A percentile compares a stretch with the other conserved stretches of the same genome.
Evolutionary conservation across 495 filamentous ascomycete species (phyloP).

Genomic region (Chaetomidium leptoderma): DNA sequence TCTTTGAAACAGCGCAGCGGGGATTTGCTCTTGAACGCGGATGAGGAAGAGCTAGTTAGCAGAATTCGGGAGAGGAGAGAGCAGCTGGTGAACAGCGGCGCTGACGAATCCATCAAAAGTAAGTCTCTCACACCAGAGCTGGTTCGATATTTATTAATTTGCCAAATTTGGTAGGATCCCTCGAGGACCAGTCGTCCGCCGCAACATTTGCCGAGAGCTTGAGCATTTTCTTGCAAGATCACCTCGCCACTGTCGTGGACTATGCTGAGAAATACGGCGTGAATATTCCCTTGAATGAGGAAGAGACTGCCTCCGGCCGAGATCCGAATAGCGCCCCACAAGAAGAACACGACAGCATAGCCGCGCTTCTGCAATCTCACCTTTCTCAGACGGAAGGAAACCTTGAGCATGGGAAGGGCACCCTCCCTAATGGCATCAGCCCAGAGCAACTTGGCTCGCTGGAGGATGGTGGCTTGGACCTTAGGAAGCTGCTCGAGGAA

Average conservation of each 20-base stretch:
- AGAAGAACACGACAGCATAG: constrained; percentile 34
- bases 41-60: constrained; percentile 70
- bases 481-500: constrained; percentile 29
- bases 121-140: constrained; percentile 16
- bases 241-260: constrained; percentile 61
- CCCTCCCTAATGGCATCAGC: constrained; percentile 2
- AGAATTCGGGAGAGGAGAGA: constrained; percentile 60
- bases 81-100: constrained; percentile 58
- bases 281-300: constrained; percentile 34
- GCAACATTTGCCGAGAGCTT: constrained; percentile 72
- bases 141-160: constrained; percentile 16
- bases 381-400: constrained; percentile 5
- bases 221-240: constrained; percentile 69
- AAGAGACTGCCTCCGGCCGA: constrained; percentile 20
- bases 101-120: constrained; percentile 52
- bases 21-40: constrained; percentile 58
- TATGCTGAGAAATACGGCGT: constrained; percentile 42
- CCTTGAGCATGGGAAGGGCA: constrained; percentile 11
- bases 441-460: constrained; percentile 4
- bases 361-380: constrained; percentile 25
- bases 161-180: constrained; percentile 40
- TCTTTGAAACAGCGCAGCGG: constrained; percentile 60
- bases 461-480: constrained; percentile 15
- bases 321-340: constrained; percentile 16
- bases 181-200: constrained; percentile 76